These are phyloP conservation scores for Teunomyces gatunensis DNA, from an alignment of 805 yeast species.

Conservation along the genomic window DNA sequence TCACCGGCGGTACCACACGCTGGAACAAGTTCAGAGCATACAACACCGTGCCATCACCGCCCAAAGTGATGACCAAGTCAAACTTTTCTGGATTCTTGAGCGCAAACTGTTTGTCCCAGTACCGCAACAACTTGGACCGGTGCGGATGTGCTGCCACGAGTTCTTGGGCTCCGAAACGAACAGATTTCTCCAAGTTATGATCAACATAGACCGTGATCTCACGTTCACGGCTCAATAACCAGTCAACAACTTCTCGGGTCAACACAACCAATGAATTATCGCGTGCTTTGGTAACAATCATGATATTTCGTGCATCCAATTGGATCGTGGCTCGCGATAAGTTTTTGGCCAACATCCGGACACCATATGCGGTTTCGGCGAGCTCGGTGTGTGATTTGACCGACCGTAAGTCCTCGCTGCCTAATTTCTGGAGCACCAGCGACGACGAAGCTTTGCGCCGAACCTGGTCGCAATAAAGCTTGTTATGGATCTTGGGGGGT, in stretches of 20 bases:
- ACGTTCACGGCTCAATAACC: conserved; percentile 51
- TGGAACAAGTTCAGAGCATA: conserved; percentile 43
- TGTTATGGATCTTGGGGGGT: conserved; percentile 29
- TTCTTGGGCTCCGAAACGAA: conserved; percentile 59
- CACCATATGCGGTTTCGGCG: conserved; percentile 80
- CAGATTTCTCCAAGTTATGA: conserved; percentile 56
- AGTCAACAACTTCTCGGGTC: conserved; percentile 76
- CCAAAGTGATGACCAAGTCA: conserved; percentile 44
- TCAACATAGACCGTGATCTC: conserved; percentile 68
- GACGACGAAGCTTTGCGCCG: conserved; percentile 9
- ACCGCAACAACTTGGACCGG: conserved; percentile 48
- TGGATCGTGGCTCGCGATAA: conserved; percentile 68
- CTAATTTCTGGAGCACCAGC: conserved; percentile 7
- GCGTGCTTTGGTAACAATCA: conserved; percentile 87
- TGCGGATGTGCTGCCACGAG: conserved; percentile 47
- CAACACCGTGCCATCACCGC: conserved; percentile 48
- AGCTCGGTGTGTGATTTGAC: conserved; percentile 71
- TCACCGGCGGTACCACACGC: conserved; percentile 46
- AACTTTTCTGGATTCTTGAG: conserved; percentile 39
- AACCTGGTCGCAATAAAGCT: conserved; percentile 25
- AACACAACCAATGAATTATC: conserved; percentile 74
- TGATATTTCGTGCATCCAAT: conserved; percentile 63
- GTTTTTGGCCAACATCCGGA: conserved; percentile 70
- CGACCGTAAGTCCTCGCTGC: conserved; percentile 44
- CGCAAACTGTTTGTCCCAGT: conserved; percentile 68